Evolutionary conservation across 148 eudicot species (phyloP), one percentile per base, ranked within the genome.

Genomic region (Spergularia marina): DNA sequence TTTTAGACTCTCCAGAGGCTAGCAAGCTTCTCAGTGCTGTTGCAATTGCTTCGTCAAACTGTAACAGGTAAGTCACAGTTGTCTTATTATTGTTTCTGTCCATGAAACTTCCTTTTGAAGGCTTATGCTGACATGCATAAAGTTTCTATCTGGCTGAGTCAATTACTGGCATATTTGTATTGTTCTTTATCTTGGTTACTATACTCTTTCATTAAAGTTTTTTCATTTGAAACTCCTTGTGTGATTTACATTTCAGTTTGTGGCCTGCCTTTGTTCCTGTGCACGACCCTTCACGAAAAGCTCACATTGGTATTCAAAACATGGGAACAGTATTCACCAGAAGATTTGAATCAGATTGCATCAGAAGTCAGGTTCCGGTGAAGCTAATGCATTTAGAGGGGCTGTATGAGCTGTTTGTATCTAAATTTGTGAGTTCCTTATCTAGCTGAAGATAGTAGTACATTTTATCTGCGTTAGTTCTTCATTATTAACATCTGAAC

Each of bases 241-340:
- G 58, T 64, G 23, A 34, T 71, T 47, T 44, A 20, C 62, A n/a
- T 53, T 79, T 83, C 86, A 94, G 98, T 81, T 70, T 85, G 81
- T 94, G 98, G 98, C 98, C 98, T 76, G 92, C 98, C 79, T 94
- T 94, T 87, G 98, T 94, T 68, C 98, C 97, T 52, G 98, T 94
- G 65, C 92, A 92, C 70, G 96, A 89, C 72, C 96, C 98, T 84
- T 89, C 98, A 75, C 87, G 98, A 71, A 87, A 88, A 84, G 96
- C 98, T 54, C 90, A 85, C 67, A 94, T 92, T 60, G 98, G 98
- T 64, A 94, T 94, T 69, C 98, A 94, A 78, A 94, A 89, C 83
- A 92, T 87, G 92, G 98, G 98, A 82, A 92, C 98, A 73, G 83
- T 88, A 58, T 92, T 88, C 75, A 94, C 98, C 53, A 92, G 96